Percentiles rank a stretch among this genome's conserved stretches.
phyloP scores from a whole-genome alignment of 495 filamentous ascomycete genomes.

The Clohesyomyces aquaticus region DNA sequence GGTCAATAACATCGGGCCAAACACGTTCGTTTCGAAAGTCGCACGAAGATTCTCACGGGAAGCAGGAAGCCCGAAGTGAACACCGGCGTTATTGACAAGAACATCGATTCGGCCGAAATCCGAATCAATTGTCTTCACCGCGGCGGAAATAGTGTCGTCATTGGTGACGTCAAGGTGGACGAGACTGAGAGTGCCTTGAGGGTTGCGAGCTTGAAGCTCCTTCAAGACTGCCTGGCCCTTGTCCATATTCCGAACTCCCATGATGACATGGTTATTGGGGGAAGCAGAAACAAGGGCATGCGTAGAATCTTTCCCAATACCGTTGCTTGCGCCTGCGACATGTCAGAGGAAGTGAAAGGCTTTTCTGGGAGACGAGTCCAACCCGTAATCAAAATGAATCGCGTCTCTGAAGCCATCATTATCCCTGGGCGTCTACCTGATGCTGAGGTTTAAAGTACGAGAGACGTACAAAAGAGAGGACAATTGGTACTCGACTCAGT shows the following conservation, averaged over 20 bases:
- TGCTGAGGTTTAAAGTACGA: no score
- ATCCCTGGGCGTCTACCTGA: neutral
- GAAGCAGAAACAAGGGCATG: slow-evolving; percentile 41
- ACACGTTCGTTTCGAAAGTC: slow-evolving; percentile 47
- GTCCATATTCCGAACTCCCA: slow-evolving; percentile 41
- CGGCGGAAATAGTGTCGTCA: slow-evolving; percentile 36
- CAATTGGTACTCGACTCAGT: no score
- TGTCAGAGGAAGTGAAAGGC: neutral
- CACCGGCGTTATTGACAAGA: slow-evolving; percentile 40
- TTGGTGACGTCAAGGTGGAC: slow-evolving; percentile 41
- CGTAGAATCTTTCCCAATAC: slow-evolving; percentile 47
- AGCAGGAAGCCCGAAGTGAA: neutral
- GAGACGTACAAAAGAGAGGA: no score
- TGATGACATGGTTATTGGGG: slow-evolving; percentile 47
- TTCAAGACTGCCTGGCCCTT: slow-evolving; percentile 45
- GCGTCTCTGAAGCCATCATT: slow-evolving; percentile 22
- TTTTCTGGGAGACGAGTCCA: neutral
- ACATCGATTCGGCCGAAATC: slow-evolving; percentile 38
- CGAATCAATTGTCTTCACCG: slow-evolving; percentile 25
- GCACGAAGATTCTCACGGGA: slow-evolving; percentile 22
- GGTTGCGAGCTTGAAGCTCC: slow-evolving; percentile 40
- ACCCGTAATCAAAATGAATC: slow-evolving; percentile 33
- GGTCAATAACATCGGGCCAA: slow-evolving; percentile 43
- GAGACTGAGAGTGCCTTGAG: slow-evolving; percentile 34
- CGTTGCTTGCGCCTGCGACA: slow-evolving; percentile 45